Conservation (phyloP, 2,329 filamentous ascomycete species). For the Neobulgaria alba region DNA sequence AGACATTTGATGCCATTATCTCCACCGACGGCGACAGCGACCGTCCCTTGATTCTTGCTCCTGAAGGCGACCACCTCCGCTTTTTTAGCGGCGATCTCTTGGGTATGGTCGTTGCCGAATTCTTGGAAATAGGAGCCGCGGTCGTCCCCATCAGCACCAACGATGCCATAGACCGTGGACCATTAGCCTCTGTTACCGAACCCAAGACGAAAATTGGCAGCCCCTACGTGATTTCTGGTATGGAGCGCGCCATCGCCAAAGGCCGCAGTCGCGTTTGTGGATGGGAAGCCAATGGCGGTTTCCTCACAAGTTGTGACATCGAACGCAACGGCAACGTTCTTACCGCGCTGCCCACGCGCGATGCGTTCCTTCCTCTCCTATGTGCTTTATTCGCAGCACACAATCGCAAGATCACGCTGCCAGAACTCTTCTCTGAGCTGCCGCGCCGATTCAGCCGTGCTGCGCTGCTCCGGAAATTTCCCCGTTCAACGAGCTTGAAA, state of each 20-base stretch:
- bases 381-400: constrained; percentile 26
- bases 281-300: constrained; percentile 31
- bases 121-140: constrained; percentile 24
- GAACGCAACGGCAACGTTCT: constrained; percentile 24
- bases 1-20: constrained; percentile 25
- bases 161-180: constrained; percentile 28
- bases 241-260: constrained; percentile 26
- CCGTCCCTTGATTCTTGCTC: constrained; percentile 27
- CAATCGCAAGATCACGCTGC: constrained; percentile 21
- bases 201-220: constrained; percentile 30
- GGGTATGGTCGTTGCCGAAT: constrained; percentile 29
- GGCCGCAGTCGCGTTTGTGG: constrained; percentile 25
- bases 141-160: constrained; percentile 30
- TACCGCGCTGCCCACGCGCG: constrained; percentile 27
- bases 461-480: constrained; percentile 28
- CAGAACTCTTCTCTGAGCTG: constrained; percentile 25
- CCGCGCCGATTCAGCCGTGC: constrained; percentile 27
- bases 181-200: constrained; percentile 22
- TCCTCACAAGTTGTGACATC: constrained; percentile 28
- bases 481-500: constrained; percentile 26
- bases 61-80: constrained; percentile 22
- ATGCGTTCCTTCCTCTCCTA: constrained; percentile 27
- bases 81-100: constrained; percentile 30
- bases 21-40: constrained; percentile 31
- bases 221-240: constrained; percentile 29